Conservation (phyloP, 768 basidiomycete genomes). For the Collybiopsis luxurians region DNA sequence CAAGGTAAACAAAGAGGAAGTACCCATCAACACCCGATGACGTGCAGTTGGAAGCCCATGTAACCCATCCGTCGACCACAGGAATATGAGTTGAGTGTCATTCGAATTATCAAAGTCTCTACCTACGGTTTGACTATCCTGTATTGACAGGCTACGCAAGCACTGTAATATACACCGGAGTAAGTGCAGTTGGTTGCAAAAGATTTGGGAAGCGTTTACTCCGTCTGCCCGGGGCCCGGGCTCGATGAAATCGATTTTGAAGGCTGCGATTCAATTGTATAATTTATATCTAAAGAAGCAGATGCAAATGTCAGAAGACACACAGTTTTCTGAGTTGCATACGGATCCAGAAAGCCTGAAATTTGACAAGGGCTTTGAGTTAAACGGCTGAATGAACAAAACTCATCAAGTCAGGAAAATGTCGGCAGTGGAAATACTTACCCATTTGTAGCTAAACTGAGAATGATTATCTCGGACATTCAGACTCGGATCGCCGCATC, state of each 20-base stretch:
- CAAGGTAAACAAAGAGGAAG: background rate
- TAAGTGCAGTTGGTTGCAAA: background rate
- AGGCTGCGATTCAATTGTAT: background rate
- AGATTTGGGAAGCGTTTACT: background rate
- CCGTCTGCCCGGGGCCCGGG: background rate
- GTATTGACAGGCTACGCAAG: background rate
- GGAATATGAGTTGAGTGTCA: background rate
- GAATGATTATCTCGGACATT: background rate
- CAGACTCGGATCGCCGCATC: background rate
- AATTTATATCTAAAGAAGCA: background rate
- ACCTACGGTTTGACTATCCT: background rate
- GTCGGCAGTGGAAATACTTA: background rate
- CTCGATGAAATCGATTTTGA: background rate
- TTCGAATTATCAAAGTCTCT: background rate
- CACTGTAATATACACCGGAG: slow-evolving; percentile 1
- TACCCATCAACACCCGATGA: background rate
- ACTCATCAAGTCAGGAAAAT: background rate
- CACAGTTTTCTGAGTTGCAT: background rate
- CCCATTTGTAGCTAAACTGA: background rate
- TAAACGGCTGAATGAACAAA: background rate
- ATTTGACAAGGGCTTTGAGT: slow-evolving; percentile 2
- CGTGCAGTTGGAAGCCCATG: background rate
- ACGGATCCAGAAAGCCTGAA: background rate
- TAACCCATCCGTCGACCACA: background rate
- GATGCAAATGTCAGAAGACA: too few relatives aligned